These are phyloP conservation scores for Aphanomyces cochlioides DNA, from an alignment of 352 stramenopile genomes.

Conservation along the genomic window DNA sequence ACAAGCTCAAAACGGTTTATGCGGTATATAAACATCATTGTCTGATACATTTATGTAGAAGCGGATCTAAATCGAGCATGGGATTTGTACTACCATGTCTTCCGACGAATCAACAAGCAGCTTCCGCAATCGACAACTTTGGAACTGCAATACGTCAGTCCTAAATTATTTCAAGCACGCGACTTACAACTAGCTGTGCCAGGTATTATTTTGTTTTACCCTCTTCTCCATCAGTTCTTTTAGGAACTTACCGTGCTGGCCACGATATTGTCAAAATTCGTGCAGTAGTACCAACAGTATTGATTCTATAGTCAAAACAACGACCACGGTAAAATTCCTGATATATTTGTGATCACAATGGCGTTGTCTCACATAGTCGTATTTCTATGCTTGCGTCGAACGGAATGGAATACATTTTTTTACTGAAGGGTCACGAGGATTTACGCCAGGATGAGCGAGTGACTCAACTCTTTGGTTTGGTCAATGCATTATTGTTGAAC, in stretches of 20 bases:
- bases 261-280: slow-evolving; percentile 69
- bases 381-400: slow-evolving; percentile 96
- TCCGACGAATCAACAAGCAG: slow-evolving; percentile 86
- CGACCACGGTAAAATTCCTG: slow-evolving; percentile 77
- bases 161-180: slow-evolving; percentile 86
- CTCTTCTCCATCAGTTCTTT: neutral
- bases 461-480: slow-evolving; percentile 99
- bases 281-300: slow-evolving; percentile 90
- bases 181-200: slow-evolving; percentile 96
- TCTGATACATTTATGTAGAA: slow-evolving; percentile 33
- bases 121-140: slow-evolving; percentile 93
- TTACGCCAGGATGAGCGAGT: slow-evolving; percentile 99
- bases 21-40: neutral
- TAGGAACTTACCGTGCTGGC: slow-evolving; percentile 60
- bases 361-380: slow-evolving; percentile 27
- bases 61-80: slow-evolving; percentile 93
- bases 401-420: slow-evolving; percentile 97
- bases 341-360: slow-evolving; percentile 19
- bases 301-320: slow-evolving; percentile 98
- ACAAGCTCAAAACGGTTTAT: slow-evolving; percentile 6
- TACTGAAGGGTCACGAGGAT: slow-evolving; percentile 99
- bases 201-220: slow-evolving; percentile 52
- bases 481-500: slow-evolving; percentile 97
- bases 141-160: slow-evolving; percentile 95
- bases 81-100: slow-evolving; percentile 98